A percentile compares a stretch with the other conserved stretches of the same genome.
These are phyloP conservation scores for Vigna mungo DNA, from an alignment of 306 rosid genomes.

Conservation along the genomic window DNA sequence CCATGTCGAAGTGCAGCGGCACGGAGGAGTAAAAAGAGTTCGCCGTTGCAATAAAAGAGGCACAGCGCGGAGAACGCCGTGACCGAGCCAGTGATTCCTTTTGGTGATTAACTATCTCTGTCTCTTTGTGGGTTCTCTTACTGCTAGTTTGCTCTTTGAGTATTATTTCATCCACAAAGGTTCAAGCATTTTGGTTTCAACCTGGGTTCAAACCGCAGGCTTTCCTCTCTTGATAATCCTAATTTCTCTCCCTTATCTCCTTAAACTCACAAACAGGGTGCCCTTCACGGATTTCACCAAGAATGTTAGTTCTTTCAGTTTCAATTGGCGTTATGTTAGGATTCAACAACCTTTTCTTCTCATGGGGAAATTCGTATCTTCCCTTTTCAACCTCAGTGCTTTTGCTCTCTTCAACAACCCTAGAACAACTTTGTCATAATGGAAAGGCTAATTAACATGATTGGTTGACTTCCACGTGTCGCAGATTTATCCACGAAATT, in stretches of 20 bases:
- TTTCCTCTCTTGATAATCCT: constrained; percentile 68
- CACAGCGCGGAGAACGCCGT: no score
- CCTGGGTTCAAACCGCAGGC: constrained; percentile 75
- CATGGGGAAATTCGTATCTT: constrained; percentile 69
- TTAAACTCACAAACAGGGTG: constrained; percentile 50
- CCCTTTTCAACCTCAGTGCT: constrained; percentile 81
- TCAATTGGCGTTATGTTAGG: constrained; percentile 67
- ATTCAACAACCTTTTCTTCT: constrained; percentile 68
- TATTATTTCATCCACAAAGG: constrained; percentile 80
- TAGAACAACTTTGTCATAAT: no score
- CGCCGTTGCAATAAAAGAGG: no score
- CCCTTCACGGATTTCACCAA: constrained; percentile 66
- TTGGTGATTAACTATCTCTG: constrained; percentile 53
- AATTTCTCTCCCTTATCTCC: constrained; percentile 54
- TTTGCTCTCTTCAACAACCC: constrained; percentile 68
- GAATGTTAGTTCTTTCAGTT: constrained; percentile 45
- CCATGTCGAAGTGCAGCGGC: no score
- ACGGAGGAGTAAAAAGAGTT: no score
- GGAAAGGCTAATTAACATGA: no score
- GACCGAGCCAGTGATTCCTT: no score
- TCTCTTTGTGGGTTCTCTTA: constrained; percentile 68
- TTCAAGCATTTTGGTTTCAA: constrained; percentile 72
- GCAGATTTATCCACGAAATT: no score
- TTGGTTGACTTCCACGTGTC: no score
- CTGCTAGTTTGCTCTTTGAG: constrained; percentile 69